Evolutionary conservation across 2,329 filamentous ascomycete species (phyloP).

Genomic region (Phaeoacremonium minimum): DNA sequence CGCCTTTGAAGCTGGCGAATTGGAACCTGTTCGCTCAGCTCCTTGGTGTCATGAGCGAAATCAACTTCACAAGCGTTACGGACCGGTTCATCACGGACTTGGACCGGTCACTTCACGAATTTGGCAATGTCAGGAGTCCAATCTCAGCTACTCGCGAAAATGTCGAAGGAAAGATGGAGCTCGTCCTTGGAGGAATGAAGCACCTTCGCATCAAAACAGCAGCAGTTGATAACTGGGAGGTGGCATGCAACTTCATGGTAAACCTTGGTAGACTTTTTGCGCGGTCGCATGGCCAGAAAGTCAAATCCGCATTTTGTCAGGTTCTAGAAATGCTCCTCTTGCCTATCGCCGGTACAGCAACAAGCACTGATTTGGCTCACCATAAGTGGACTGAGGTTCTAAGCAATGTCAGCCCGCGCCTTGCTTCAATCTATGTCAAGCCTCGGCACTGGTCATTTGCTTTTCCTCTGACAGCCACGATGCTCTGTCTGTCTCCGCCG

Average conservation of each 20-base stretch:
- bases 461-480: conserved; percentile 80
- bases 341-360: conserved; percentile 78
- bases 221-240: conserved; percentile 73
- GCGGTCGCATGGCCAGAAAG: conserved; percentile 77
- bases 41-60: conserved; percentile 91
- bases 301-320: conserved; percentile 94
- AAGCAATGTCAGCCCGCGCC: conserved; percentile 69
- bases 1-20: conserved; percentile 83
- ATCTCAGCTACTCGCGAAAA: conserved; percentile 54
- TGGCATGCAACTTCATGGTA: conserved; percentile 84
- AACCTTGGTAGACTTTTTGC: conserved; percentile 78
- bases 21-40: conserved; percentile 93
- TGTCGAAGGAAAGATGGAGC: conserved; percentile 75
- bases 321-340: conserved; percentile 83
- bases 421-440: conserved; percentile 83
- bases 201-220: conserved; percentile 74
- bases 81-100: conserved; percentile 79
- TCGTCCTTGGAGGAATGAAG: conserved; percentile 88
- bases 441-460: conserved; percentile 87
- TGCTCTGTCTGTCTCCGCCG: conserved; percentile 82
- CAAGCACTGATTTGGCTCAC: conserved; percentile 68
- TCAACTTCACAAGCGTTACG: conserved; percentile 82
- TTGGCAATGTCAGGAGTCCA: conserved; percentile 63
- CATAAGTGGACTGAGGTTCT: conserved; percentile 87
- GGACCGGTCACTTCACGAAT: conserved; percentile 71